A percentile compares a stretch with the other conserved stretches of the same genome.
Conservation (phyloP, 1,284 basidiomycete genomes). For the Tetrapyrgos nigripes region DNA sequence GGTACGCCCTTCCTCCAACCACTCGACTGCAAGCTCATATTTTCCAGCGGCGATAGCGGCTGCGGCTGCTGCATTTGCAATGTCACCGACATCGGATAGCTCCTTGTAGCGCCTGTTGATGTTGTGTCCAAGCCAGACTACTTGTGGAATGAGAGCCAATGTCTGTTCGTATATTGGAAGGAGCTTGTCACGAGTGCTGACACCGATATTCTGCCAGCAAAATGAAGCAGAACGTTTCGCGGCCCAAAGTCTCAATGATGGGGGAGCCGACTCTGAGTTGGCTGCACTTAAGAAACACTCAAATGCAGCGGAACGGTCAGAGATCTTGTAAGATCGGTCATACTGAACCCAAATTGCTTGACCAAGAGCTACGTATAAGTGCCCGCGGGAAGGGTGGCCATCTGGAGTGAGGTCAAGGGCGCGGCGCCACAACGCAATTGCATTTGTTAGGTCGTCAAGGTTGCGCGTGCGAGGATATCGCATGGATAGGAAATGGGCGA, state of each 20-base stretch:
- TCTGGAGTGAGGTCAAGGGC: conserved; percentile 17
- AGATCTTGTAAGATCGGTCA: not conserved
- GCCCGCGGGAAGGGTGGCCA: not conserved
- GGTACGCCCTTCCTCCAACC: conserved; percentile 27
- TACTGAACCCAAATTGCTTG: not conserved
- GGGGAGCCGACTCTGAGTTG: too few species aligned
- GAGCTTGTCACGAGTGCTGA: too few species aligned
- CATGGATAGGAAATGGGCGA: not conserved
- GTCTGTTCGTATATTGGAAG: not conserved
- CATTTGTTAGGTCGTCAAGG: conserved; percentile 21
- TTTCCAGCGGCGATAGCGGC: conserved; percentile 10
- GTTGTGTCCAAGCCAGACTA: conserved; percentile 14
- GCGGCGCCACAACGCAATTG: conserved; percentile 15
- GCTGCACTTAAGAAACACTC: too few species aligned
- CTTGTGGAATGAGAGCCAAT: conserved; percentile 11
- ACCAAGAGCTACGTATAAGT: not conserved
- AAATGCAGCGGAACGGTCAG: too few species aligned
- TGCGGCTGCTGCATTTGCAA: conserved; percentile 11
- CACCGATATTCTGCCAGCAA: too few species aligned
- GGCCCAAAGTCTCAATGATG: not conserved
- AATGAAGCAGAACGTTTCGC: not conserved
- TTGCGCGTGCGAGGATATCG: conserved; percentile 2
- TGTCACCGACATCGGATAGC: not conserved
- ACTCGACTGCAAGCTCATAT: conserved; percentile 23
- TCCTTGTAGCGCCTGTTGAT: conserved; percentile 7